Percentiles rank a stretch among this genome's conserved stretches.
Evolutionary conservation across 2,329 filamentous ascomycete genomes (phyloP).

Genomic region (Neofusicoccum umdonicola): DNA sequence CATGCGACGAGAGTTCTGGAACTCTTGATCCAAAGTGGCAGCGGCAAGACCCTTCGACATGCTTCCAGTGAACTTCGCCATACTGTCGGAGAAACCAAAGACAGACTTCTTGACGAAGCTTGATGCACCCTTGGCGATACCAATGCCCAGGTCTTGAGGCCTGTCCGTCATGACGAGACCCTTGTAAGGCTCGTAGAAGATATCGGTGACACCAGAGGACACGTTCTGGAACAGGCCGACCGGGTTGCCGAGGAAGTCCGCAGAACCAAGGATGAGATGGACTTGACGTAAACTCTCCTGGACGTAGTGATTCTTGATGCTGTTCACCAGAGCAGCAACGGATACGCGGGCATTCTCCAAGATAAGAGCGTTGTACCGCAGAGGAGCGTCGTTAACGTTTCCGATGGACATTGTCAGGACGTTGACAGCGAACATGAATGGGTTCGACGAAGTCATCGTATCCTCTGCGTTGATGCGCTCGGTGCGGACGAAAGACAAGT

Average conservation of each 20-base stretch:
- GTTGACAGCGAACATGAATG: constrained; percentile 98
- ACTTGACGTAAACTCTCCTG: constrained; percentile 95
- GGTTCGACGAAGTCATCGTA: constrained; percentile 81
- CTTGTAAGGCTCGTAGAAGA: constrained; percentile 99
- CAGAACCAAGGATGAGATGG: constrained; percentile 94
- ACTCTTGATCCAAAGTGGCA: constrained; percentile 96
- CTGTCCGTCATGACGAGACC: constrained; percentile 93
- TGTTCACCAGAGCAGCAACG: constrained; percentile 76
- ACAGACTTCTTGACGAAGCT: constrained; percentile 99
- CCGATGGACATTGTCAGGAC: constrained; percentile 99
- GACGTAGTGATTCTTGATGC: constrained; percentile 90
- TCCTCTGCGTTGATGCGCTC: constrained; percentile 96
- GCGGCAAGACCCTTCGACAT: constrained; percentile 95
- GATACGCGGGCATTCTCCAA: constrained; percentile 94
- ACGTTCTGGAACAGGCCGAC: constrained; percentile 98
- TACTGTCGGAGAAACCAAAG: constrained; percentile 94
- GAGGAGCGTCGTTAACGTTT: constrained; percentile 96
- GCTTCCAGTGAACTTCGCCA: constrained; percentile 96
- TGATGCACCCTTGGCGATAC: constrained; percentile 93
- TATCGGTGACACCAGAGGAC: constrained; percentile 93
- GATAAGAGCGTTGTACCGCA: constrained; percentile 89
- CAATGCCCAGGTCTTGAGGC: constrained; percentile 90
- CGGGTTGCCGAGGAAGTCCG: constrained; percentile 95
- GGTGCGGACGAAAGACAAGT: constrained; percentile 94
- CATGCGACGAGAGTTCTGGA: constrained; percentile 95